Evolutionary conservation across 1,284 basidiomycete species (phyloP), one percentile per base, ranked within the genome.

Genomic region (Coriolopsis trogii): DNA sequence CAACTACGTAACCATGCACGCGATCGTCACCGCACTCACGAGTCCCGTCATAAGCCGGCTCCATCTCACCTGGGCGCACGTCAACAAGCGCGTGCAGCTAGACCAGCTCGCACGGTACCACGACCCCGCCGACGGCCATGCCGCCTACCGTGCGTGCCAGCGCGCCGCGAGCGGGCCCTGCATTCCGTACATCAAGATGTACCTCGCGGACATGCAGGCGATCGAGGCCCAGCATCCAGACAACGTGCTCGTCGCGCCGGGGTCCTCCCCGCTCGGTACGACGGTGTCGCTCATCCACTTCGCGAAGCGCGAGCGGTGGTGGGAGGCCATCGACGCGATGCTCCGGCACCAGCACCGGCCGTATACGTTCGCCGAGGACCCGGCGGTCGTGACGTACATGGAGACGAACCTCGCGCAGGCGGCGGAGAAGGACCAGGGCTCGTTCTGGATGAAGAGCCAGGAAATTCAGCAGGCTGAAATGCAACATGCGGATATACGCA

Each of bases 1-100:
- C 64, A 90, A 90, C 64, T 83, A 83, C 56, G 77, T 83, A 23
- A 84, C 85, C 0, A 79, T 87, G 78, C 80, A 80, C 59, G 81
- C 86, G 4, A 78, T 90, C 56, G 76, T 83, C 53, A 80, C 77
- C 21, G 85, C 80, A 4, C 73, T 91, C 24, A 81, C 81, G 0
- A 83, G 80, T 55, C 74, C 76, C 8, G 80, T 79, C 28, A 71
- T 89, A 48, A 69, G 75, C 15, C 78, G 80, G 24, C 70, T 88
- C 26, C 77, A 79, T 53, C 67, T 85, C 41, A 87, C 85, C n/a
- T 89, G 85, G 86, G 78, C 77, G n/a, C 82, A 84, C 57, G 78
- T 83, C 38, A 71, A 70, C 25, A 76, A 77, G 9, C 75, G 76
- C 55, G 72, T 76, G 7, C 71, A 70, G 33, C 72, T 86, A 36